Evolutionary conservation across 345 rosid genomes (phyloP).

Genomic region (Mallotus nudiflorus): DNA sequence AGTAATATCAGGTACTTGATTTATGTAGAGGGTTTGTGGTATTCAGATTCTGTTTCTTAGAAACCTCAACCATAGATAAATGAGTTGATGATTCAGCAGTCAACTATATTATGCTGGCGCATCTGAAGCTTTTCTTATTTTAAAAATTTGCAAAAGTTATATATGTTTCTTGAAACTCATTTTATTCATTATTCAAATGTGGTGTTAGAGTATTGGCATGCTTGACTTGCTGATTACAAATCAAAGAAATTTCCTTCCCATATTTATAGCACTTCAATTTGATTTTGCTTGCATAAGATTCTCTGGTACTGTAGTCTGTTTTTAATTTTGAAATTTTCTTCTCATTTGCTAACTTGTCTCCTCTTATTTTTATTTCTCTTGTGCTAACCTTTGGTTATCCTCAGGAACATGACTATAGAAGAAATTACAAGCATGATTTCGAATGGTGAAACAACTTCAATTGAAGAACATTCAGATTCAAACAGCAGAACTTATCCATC

Average conservation of each 20-base stretch:
- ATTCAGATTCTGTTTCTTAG: not conserved
- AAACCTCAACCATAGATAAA: not conserved
- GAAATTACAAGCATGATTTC: conserved; percentile 30
- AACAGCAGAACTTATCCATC: conserved; percentile 27
- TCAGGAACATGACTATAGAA: conserved; percentile 29
- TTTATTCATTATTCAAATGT: not conserved
- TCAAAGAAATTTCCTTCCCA: not conserved
- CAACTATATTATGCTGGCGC: not conserved
- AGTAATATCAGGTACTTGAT: too few species aligned
- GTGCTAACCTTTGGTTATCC: not conserved
- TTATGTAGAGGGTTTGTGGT: not conserved
- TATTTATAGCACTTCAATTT: not conserved
- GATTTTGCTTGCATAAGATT: not conserved
- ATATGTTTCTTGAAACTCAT: not conserved
- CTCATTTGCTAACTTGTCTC: too few species aligned
- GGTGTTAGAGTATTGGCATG: not conserved
- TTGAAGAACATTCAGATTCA: conserved; percentile 39
- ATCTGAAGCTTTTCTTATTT: not conserved
- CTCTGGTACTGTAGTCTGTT: not conserved
- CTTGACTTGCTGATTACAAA: not conserved
- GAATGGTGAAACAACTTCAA: conserved; percentile 12
- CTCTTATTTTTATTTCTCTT: not conserved
- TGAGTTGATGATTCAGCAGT: not conserved
- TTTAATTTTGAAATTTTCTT: not conserved
- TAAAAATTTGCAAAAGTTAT: not conserved